These are phyloP conservation scores for Mycena polygramma DNA, from an alignment of 768 basidiomycete species.

Conservation along the genomic window DNA sequence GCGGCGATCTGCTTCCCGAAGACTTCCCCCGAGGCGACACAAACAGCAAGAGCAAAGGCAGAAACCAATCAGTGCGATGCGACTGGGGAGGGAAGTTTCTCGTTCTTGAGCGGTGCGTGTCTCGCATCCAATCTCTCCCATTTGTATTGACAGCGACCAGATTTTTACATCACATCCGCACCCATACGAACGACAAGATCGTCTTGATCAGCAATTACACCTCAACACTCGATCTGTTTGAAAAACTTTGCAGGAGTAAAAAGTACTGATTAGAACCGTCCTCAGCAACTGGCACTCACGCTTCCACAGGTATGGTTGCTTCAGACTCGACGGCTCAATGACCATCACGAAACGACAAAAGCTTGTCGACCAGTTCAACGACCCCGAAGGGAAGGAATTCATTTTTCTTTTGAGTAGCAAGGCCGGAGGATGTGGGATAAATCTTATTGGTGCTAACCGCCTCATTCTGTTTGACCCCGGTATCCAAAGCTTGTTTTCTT, in stretches of 20 bases:
- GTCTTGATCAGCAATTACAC: constrained; percentile 98
- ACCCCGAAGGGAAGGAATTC: constrained; percentile 93
- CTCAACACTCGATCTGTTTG: constrained; percentile 93
- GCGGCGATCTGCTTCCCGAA: constrained; percentile 83
- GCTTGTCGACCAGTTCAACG: constrained; percentile 95
- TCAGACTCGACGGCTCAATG: constrained; percentile 97
- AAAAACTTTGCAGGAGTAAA: constrained; percentile 87
- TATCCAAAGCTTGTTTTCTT: constrained; percentile 43
- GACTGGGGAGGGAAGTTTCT: constrained; percentile 94
- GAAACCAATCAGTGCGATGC: constrained; percentile 70
- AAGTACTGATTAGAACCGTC: constrained; percentile 61
- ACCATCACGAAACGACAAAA: constrained; percentile 92
- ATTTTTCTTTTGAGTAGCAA: constrained; percentile 95
- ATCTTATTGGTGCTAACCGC: constrained; percentile 95
- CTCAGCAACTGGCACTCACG: constrained; percentile 18
- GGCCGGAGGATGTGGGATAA: constrained; percentile 97
- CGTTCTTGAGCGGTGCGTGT: constrained; percentile 86
- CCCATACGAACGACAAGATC: constrained; percentile 92
- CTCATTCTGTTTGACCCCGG: constrained; percentile 97
- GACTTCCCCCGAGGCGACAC: constrained; percentile 72
- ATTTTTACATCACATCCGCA: constrained; percentile 86
- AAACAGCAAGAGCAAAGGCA: constrained; percentile 55
- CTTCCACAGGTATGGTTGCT: constrained; percentile 81
- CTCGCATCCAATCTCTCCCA: not conserved
- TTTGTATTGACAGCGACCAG: constrained; percentile 52